Conservation (phyloP, 2,329 filamentous ascomycete species). For the Aspergillus sp. region DNA sequence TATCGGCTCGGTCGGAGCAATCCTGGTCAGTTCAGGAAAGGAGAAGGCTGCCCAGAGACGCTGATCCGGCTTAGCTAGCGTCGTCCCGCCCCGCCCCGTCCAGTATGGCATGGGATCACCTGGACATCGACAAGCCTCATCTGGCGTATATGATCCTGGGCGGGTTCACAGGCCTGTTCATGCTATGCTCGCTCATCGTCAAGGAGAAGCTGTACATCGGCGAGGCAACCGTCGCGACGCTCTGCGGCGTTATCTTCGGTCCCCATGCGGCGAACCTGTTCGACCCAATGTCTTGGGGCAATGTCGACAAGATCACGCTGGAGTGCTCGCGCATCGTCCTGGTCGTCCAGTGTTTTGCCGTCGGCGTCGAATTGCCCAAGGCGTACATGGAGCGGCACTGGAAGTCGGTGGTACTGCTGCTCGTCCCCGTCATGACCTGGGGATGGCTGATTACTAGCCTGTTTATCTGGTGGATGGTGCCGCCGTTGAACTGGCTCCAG, state of each 20-base stretch:
- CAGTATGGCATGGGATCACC: slow-evolving; percentile 43
- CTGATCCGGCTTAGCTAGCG: not conserved
- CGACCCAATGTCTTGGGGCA: slow-evolving; percentile 53
- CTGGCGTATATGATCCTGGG: slow-evolving; percentile 97
- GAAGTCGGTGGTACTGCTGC: slow-evolving; percentile 78
- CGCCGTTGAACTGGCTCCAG: slow-evolving; percentile 75
- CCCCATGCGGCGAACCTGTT: slow-evolving; percentile 58
- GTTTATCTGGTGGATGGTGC: slow-evolving; percentile 87
- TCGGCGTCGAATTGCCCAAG: slow-evolving; percentile 60
- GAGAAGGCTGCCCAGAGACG: not conserved
- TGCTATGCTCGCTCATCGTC: slow-evolving; percentile 95
- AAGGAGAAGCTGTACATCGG: slow-evolving; percentile 98
- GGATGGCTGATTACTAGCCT: slow-evolving; percentile 77
- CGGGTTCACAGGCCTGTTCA: slow-evolving; percentile 95
- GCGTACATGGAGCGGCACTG: slow-evolving; percentile 96
- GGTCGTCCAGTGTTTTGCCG: slow-evolving; percentile 64
- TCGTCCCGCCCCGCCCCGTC: slow-evolving; percentile 1
- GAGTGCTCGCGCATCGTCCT: slow-evolving; percentile 64
- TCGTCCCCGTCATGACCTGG: slow-evolving; percentile 94
- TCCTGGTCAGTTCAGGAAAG: slow-evolving; percentile 3
- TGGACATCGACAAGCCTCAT: slow-evolving; percentile 78
- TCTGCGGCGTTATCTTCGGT: slow-evolving; percentile 62
- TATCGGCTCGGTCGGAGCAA: slow-evolving; percentile 5
- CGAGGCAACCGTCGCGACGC: slow-evolving; percentile 82
- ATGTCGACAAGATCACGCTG: slow-evolving; percentile 57